These are phyloP conservation scores for Exophiala dermatitidis DNA, from an alignment of 2,329 filamentous ascomycete species.

Conservation along the genomic window DNA sequence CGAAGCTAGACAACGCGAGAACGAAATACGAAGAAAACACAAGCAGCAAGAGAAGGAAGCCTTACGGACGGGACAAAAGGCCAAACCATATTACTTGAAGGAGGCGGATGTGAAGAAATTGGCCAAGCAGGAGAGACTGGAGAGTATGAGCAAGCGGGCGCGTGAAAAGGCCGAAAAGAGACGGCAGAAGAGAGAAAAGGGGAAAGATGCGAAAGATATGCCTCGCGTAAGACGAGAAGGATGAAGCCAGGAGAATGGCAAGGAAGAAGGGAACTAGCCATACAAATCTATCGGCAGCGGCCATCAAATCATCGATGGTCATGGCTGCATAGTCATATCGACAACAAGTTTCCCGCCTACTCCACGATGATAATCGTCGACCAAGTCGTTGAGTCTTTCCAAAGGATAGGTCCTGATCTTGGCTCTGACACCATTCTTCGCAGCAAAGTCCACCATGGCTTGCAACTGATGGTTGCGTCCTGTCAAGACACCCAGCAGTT, in stretches of 20 bases:
- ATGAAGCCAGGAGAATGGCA: conserved; percentile 4
- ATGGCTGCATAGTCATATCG: conserved; percentile 28
- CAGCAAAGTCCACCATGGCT: conserved; percentile 25
- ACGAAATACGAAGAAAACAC: conserved; percentile 65
- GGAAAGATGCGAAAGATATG: conserved; percentile 76
- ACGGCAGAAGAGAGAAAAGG: conserved; percentile 78
- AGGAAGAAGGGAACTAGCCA: neutral
- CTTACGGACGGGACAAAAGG: conserved; percentile 73
- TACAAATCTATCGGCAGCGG: neutral
- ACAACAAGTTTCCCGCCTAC: conserved; percentile 42
- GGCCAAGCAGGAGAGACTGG: conserved; percentile 69
- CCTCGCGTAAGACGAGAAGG: conserved; percentile 34
- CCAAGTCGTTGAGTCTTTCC: conserved; percentile 25
- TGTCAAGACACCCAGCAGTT: conserved; percentile 23
- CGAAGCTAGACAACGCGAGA: conserved; percentile 61
- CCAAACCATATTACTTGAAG: conserved; percentile 83
- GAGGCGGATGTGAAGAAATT: conserved; percentile 84
- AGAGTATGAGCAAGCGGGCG: conserved; percentile 76
- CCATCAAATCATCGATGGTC: neutral
- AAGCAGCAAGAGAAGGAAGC: conserved; percentile 74
- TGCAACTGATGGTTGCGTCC: conserved; percentile 22
- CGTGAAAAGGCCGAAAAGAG: conserved; percentile 78
- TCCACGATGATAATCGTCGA: conserved; percentile 39
- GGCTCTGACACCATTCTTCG: conserved; percentile 16
- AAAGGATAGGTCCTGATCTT: conserved; percentile 22